Conservation (phyloP, 345 rosid species). For the Citrus hindsii region DNA sequence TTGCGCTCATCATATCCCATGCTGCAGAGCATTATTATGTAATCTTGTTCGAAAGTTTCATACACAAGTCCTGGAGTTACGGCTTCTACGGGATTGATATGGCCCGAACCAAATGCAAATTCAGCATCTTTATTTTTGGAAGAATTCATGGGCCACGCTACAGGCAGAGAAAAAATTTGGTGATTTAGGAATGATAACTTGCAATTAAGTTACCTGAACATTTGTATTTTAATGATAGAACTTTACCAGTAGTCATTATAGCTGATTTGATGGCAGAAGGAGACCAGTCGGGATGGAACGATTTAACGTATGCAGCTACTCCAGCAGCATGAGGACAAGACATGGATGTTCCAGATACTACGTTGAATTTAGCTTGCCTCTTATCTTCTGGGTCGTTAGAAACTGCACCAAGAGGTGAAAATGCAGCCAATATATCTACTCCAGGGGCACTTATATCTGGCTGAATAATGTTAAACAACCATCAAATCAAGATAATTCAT, state of each 20-base stretch:
- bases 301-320: constrained; percentile 19
- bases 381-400: constrained; percentile 11
- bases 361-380: constrained; percentile 22
- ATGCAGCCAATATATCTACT: constrained; percentile 41
- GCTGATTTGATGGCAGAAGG: constrained; percentile 62
- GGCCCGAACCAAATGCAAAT: constrained; percentile 55
- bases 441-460: constrained; percentile 52
- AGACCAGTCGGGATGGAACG: constrained; percentile 51
- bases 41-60: constrained; percentile 25
- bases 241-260: constrained; percentile 57
- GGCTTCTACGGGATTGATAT: constrained; percentile 44
- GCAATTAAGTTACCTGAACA: background rate
- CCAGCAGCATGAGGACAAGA: constrained; percentile 53
- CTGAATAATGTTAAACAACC: constrained; percentile 19
- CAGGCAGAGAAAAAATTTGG: background rate
- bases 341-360: constrained; percentile 57
- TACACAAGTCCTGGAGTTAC: constrained; percentile 35
- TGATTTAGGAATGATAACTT: background rate
- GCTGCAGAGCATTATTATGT: constrained; percentile 39
- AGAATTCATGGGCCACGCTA: constrained; percentile 43
- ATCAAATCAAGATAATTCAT: background rate
- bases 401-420: constrained; percentile 23
- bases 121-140: constrained; percentile 24
- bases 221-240: background rate
- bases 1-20: constrained; percentile 19